Conservation (phyloP, 163 green algal genomes). For the Coccomyxa subellipsoidea region DNA sequence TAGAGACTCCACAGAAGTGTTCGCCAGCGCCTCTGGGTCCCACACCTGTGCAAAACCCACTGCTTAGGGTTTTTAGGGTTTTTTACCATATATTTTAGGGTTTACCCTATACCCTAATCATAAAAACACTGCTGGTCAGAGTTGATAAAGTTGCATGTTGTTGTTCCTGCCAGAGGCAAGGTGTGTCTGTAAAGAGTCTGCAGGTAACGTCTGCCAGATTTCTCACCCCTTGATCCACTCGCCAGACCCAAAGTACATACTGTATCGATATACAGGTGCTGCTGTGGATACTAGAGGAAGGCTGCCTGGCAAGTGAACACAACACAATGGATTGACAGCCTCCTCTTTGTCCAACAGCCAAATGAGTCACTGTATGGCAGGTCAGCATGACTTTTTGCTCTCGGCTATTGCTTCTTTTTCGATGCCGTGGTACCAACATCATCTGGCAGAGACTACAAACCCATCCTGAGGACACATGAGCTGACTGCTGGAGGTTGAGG, state of each 20-base stretch:
- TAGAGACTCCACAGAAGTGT: slow-evolving; percentile 52
- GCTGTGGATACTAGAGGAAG: too few relatives aligned
- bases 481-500: not conserved
- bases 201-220: not conserved
- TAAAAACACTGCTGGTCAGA: not conserved
- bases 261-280: not conserved
- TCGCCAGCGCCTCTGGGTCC: slow-evolving; percentile 59
- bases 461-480: too few relatives aligned
- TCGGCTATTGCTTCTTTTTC: not conserved
- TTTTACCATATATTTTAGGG: too few relatives aligned
- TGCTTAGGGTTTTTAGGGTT: too few relatives aligned
- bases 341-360: not conserved
- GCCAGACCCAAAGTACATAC: not conserved
- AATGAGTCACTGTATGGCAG: not conserved
- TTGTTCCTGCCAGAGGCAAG: too few relatives aligned
- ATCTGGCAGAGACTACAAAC: too few relatives aligned
- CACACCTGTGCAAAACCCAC: slow-evolving; percentile 59
- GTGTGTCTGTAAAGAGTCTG: too few relatives aligned
- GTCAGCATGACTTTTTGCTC: not conserved
- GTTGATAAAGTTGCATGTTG: not conserved
- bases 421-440: too few relatives aligned
- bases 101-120: not conserved
- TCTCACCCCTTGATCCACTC: not conserved
- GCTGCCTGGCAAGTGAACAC: not conserved
- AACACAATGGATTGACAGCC: not conserved